phyloP scores from a whole-genome alignment of 2,329 filamentous ascomycete genomes.

The Fusarium albosuccineum region DNA sequence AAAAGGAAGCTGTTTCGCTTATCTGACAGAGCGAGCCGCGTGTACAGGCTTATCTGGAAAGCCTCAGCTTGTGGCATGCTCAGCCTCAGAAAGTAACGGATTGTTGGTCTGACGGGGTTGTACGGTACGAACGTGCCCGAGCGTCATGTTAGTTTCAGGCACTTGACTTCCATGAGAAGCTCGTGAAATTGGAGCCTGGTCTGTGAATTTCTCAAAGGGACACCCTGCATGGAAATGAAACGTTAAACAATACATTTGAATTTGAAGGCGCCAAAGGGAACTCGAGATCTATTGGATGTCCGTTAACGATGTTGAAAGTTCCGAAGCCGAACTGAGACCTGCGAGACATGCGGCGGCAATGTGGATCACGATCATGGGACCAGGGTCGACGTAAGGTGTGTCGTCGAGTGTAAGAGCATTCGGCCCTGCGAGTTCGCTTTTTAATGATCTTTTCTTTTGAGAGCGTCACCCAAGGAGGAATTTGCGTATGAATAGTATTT shows the following conservation, averaged over 20 bases:
- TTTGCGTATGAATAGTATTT: neutral
- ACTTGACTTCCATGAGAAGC: neutral
- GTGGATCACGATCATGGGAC: conserved; percentile 28
- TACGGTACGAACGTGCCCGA: conserved; percentile 2
- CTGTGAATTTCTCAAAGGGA: neutral
- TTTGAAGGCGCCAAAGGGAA: conserved; percentile 3
- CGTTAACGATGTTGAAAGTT: conserved; percentile 4
- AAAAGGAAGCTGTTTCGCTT: conserved; percentile 25
- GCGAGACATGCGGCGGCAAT: conserved; percentile 15
- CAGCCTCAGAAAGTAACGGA: neutral
- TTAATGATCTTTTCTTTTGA: neutral
- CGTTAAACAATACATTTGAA: conserved; percentile 1
- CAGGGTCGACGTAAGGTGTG: conserved; percentile 11
- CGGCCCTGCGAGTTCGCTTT: neutral
- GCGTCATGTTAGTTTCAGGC: conserved; percentile 9
- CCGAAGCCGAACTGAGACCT: conserved; percentile 7
- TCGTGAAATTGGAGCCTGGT: neutral
- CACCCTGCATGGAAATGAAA: conserved; percentile 1
- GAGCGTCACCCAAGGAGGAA: neutral
- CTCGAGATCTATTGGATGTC: conserved; percentile 3
- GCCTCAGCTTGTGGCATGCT: neutral
- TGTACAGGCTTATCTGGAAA: neutral
- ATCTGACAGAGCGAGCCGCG: conserved; percentile 15
- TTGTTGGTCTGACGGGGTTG: neutral
- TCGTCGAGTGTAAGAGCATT: neutral